Evolutionary conservation across 2,329 filamentous ascomycete genomes (phyloP), one percentile per base, ranked within the genome.

Genomic region (Metarhizium anisopliae): DNA sequence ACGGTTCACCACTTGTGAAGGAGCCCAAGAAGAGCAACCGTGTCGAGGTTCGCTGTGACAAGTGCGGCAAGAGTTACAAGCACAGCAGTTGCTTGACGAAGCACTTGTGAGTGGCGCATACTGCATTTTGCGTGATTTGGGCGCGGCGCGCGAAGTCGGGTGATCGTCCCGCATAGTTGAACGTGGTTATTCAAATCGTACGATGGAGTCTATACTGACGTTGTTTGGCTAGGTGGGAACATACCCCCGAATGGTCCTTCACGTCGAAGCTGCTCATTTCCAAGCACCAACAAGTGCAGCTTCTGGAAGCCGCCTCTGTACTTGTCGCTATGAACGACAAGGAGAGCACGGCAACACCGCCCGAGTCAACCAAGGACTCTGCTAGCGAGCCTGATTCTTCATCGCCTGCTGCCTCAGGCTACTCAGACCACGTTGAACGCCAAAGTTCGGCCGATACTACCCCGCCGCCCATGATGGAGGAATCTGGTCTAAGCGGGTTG

Each of bases 81-180:
- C 94, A 99, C 82, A 95, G 92, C 85, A 97, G 94, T 80, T 99
- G 94, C 85, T 85, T 99, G 80, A 95, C 90, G 72, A 99, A 97
- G 84, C 94, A 99, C 86, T 87, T 96, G 94, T 97, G 86, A 84
- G 94, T 96, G 81, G 77, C 81, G 84, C 81, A 78, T 75, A 74
- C 73, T 69, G 71, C 70, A 70, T 67, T 68, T 62, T 68, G 69
- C 63, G 63, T 67, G 66, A 29, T 47, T 5, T 43, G 11, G 40
- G 13, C 25, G 5, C 13, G 43, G 43, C 67, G n/a, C 18, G 13
- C 43, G 43, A 29, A 25, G 6, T 47, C 43, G n/a, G 25, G 43
- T 49, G 6, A 29, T 30, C 11, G 20, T 30, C 20, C 25, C 6
- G 6, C 18, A 4, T 16, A 11, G 11, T n/a, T 8, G 10, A 30